Evolutionary conservation across 495 filamentous ascomycete genomes (phyloP).

Genomic region (Cercophora sp.): DNA sequence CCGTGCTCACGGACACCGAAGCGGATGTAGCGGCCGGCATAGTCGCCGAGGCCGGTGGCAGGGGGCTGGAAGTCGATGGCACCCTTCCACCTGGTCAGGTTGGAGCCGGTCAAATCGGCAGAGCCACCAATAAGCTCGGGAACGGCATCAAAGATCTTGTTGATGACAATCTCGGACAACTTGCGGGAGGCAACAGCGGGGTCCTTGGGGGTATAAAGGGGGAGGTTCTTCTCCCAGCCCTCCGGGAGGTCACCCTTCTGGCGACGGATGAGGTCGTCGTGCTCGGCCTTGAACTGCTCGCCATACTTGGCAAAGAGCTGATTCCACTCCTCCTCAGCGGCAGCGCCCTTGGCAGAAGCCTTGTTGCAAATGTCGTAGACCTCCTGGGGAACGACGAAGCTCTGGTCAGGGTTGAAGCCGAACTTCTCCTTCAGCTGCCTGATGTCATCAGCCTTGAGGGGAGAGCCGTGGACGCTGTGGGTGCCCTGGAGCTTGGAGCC

Average conservation of each 20-base stretch:
- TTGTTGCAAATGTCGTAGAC: conserved; percentile 90
- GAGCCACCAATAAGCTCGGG: conserved; percentile 95
- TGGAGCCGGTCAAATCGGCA: conserved; percentile 95
- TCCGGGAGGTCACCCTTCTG: conserved; percentile 81
- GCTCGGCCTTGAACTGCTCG: conserved; percentile 67
- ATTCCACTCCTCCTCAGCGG: conserved; percentile 93
- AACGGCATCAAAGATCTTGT: conserved; percentile 75
- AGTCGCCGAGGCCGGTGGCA: conserved; percentile 76
- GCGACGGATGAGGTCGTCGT: conserved; percentile 77
- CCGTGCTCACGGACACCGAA: conserved; percentile 97
- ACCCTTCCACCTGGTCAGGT: conserved; percentile 97
- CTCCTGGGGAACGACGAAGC: conserved; percentile 88
- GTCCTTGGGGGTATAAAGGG: conserved; percentile 86
- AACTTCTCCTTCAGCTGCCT: conserved; percentile 88
- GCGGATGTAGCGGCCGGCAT: conserved; percentile 87
- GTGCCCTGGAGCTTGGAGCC: conserved; percentile 93
- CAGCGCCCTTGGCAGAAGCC: conserved; percentile 77
- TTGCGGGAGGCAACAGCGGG: conserved; percentile 85
- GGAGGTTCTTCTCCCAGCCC: conserved; percentile 94
- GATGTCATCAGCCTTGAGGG: conserved; percentile 90
- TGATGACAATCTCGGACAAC: conserved; percentile 89
- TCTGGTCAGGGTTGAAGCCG: conserved; percentile 92
- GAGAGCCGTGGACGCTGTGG: conserved; percentile 89
- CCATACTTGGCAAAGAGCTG: conserved; percentile 84
- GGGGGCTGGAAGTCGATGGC: conserved; percentile 97